A percentile compares a stretch with the other conserved stretches of the same genome.
Evolutionary conservation across 305 asterid species (phyloP).

Genomic region (Fraxinus ornus): DNA sequence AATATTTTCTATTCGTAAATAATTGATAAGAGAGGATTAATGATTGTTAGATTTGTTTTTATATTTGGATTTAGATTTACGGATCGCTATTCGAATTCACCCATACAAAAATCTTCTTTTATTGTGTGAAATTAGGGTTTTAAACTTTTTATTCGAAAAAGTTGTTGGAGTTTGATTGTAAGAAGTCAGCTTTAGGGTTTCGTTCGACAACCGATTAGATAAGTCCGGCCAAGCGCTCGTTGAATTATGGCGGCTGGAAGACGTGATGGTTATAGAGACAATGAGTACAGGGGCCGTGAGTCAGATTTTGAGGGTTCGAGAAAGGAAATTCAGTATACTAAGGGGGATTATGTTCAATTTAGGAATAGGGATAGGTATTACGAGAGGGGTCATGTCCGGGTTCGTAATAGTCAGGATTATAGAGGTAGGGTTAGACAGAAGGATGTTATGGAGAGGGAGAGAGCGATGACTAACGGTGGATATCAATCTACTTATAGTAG

Average conservation of each 20-base stretch:
- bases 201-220: background rate
- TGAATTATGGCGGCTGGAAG: constrained; percentile 72
- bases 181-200: background rate
- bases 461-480: constrained; percentile 37
- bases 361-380: constrained; percentile 35
- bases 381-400: constrained; percentile 28
- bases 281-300: constrained; percentile 59
- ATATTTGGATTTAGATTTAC: background rate
- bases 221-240: background rate
- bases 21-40: background rate
- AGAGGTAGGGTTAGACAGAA: constrained; percentile 51
- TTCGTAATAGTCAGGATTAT: constrained; percentile 32
- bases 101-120: background rate
- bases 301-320: constrained; percentile 46
- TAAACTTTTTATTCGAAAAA: background rate
- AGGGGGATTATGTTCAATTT: constrained; percentile 45
- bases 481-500: constrained; percentile 41
- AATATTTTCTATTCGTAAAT: background rate
- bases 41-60: background rate
- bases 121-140: background rate
- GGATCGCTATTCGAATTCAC: background rate
- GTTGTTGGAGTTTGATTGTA: background rate
- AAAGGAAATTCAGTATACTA: constrained; percentile 41
- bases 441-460: constrained; percentile 54
- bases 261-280: constrained; percentile 62